Evolutionary conservation across 2,329 filamentous ascomycete genomes (phyloP).

Genomic region (Daldinia sp.): DNA sequence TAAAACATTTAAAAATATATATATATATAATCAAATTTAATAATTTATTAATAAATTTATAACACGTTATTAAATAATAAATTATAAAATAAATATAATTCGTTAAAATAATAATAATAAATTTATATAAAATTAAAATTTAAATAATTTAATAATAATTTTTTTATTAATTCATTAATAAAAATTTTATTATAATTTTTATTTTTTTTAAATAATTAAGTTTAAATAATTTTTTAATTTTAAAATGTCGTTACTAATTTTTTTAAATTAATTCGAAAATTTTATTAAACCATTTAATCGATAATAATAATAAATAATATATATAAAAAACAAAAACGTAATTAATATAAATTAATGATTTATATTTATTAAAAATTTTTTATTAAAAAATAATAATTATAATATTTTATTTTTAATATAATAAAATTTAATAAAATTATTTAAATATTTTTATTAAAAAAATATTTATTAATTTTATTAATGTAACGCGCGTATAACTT

Average conservation of each 20-base stretch:
- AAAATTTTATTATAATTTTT: conserved; percentile 61
- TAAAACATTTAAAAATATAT: not conserved
- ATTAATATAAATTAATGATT: not conserved
- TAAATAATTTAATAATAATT: conserved; percentile 53
- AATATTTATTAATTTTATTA: conserved; percentile 59
- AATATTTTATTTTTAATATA: not conserved
- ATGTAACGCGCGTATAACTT: conserved; percentile 21
- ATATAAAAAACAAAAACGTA: conserved; percentile 50
- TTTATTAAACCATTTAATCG: conserved; percentile 61
- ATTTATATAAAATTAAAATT: conserved; percentile 39
- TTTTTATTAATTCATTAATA: conserved; percentile 58
- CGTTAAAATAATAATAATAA: conserved; percentile 37
- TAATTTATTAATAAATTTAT: not conserved
- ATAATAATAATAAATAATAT: conserved; percentile 59
- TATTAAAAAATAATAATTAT: not conserved
- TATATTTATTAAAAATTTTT: not conserved
- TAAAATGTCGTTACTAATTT: conserved; percentile 50
- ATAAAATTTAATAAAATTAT: conserved; percentile 60
- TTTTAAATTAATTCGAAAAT: conserved; percentile 54
- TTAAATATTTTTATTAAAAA: conserved; percentile 56
- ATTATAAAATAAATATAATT: conserved; percentile 5
- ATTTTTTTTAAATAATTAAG: conserved; percentile 60
- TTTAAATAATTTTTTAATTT: conserved; percentile 58
- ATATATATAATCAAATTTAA: not conserved
- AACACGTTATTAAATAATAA: conserved; percentile 6